phyloP scores from a whole-genome alignment of 768 basidiomycete species.

The Hypholoma fasciculare region DNA sequence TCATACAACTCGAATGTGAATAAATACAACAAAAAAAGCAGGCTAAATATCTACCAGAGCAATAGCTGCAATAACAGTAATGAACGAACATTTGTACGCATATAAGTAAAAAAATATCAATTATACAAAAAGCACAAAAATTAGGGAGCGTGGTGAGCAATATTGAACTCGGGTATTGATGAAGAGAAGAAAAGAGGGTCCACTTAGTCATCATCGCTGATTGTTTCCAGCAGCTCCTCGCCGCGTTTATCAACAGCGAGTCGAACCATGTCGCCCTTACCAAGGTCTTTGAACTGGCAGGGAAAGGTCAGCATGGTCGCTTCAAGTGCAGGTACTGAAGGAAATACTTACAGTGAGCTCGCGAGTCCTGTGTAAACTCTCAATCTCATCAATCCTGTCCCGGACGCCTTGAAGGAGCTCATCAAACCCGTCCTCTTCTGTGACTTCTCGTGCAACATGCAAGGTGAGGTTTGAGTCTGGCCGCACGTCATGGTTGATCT shows the following conservation, averaged over 20 bases:
- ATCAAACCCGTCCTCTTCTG: slow-evolving; percentile 76
- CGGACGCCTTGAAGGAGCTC: slow-evolving; percentile 73
- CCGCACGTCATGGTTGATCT: slow-evolving; percentile 75
- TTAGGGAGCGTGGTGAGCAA: background rate
- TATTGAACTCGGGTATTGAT: background rate
- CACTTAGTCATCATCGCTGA: slow-evolving; percentile 8
- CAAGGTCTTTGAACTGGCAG: slow-evolving; percentile 48
- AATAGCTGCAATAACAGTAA: background rate
- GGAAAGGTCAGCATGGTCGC: background rate
- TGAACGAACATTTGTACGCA: background rate
- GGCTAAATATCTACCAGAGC: background rate
- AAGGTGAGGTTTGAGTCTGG: slow-evolving; percentile 81
- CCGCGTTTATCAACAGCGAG: slow-evolving; percentile 62
- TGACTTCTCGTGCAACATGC: slow-evolving; percentile 69
- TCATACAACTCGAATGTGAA: background rate
- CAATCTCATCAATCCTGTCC: slow-evolving; percentile 82
- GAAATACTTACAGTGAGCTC: slow-evolving; percentile 62
- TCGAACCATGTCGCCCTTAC: slow-evolving; percentile 47
- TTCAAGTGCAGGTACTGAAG: background rate
- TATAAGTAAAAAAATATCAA: background rate
- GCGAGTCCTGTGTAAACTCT: slow-evolving; percentile 76
- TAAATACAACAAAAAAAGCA: background rate
- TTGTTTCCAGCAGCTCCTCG: slow-evolving; percentile 23
- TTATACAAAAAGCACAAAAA: background rate
- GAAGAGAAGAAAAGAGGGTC: background rate